These are phyloP conservation scores for Schizopora paradoxa DNA, from an alignment of 1,284 basidiomycete genomes.

Conservation along the genomic window DNA sequence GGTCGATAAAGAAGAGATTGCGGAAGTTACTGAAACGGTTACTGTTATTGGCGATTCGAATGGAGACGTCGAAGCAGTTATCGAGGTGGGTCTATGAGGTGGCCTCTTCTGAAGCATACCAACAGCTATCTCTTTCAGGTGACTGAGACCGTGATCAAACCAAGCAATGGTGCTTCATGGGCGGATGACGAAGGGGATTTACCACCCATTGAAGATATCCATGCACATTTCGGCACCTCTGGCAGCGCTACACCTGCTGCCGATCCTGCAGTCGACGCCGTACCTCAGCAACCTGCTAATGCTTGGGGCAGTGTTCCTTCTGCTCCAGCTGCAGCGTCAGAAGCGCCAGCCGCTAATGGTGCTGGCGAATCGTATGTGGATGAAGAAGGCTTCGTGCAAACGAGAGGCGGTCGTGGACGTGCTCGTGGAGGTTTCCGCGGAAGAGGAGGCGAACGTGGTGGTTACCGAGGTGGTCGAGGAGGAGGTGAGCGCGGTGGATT, in stretches of 20 bases:
- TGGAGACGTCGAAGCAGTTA: constrained; percentile 26
- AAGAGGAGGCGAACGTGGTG: constrained; percentile 28
- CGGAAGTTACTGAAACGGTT: constrained; percentile 15
- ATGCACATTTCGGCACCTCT: constrained; percentile 41
- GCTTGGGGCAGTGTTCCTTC: constrained; percentile 22
- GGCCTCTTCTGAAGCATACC: constrained; percentile 24
- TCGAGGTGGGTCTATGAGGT: constrained; percentile 27
- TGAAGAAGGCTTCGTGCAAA: constrained; percentile 59
- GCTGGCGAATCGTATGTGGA: constrained; percentile 30
- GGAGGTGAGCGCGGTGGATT: constrained; percentile 36
- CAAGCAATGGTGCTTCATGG: constrained; percentile 47
- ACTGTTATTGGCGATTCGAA: constrained; percentile 27
- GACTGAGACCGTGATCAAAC: constrained; percentile 35
- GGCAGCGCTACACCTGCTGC: constrained; percentile 41
- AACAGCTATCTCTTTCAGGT: constrained; percentile 17
- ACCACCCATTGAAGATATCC: constrained; percentile 52
- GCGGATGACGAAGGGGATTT: constrained; percentile 55
- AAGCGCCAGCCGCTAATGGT: constrained; percentile 24
- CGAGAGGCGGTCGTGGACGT: constrained; percentile 35
- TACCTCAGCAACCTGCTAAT: constrained; percentile 25
- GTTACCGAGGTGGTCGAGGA: constrained; percentile 37
- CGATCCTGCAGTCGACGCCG: constrained; percentile 25
- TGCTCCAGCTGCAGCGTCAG: constrained; percentile 15
- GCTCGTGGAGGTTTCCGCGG: constrained; percentile 24
- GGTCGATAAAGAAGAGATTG: constrained; percentile 36